A percentile compares a stretch with the other conserved stretches of the same genome.
Evolutionary conservation across 129 eudicot species (phyloP).

Genomic region (Heracleum sosnowskyi): DNA sequence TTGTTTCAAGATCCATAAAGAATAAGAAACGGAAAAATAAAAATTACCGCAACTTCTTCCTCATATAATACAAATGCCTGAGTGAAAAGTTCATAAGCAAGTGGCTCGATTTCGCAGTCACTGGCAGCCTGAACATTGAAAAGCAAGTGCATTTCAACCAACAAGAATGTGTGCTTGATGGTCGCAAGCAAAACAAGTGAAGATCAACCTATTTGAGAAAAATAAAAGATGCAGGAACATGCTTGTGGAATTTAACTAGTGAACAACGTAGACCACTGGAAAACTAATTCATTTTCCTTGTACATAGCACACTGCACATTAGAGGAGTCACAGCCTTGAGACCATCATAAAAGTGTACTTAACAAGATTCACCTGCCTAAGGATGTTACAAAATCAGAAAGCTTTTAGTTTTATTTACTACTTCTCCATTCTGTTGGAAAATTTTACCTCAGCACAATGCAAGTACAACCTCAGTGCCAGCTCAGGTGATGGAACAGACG

Average conservation of each 20-base stretch:
- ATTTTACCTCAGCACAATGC: conserved; percentile 95
- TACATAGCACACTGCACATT: neutral
- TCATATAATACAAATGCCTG: conserved; percentile 93
- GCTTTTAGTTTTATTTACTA: neutral
- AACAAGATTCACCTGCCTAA: neutral
- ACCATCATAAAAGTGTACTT: neutral
- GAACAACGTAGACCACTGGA: neutral
- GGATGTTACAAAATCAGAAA: conserved; percentile 4
- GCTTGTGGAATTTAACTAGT: neutral
- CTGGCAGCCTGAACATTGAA: conserved; percentile 70
- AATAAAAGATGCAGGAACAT: neutral
- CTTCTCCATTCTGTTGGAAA: neutral
- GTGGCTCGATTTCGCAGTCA: conserved; percentile 90
- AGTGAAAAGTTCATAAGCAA: conserved; percentile 94
- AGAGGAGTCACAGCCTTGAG: neutral
- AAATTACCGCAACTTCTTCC: conserved; percentile 91
- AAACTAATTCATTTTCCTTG: neutral
- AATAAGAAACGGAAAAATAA: neutral
- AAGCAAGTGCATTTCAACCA: neutral
- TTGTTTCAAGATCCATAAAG: conserved; percentile 1
- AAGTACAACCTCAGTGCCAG: conserved; percentile 86
- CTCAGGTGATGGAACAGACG: conserved; percentile 85
- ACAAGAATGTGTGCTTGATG: neutral
- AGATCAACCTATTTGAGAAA: neutral
- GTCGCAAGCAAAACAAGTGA: neutral